These are phyloP conservation scores for Ascochyta clinopodiicola DNA, from an alignment of 2,329 filamentous ascomycete species.

Conservation along the genomic window DNA sequence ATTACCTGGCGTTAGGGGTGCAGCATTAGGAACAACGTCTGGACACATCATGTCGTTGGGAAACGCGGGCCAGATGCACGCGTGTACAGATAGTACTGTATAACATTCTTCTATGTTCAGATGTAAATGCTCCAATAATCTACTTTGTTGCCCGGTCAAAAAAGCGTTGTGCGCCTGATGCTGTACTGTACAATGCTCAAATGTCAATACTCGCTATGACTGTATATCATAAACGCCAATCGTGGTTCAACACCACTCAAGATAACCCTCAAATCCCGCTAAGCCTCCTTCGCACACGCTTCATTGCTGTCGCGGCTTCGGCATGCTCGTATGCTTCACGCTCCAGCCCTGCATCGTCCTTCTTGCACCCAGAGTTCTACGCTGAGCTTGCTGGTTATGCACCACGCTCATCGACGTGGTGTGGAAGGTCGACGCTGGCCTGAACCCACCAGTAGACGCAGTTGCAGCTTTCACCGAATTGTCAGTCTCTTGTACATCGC, in stretches of 20 bases:
- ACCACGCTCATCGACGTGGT: conserved; percentile 50
- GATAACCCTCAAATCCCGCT: not conserved
- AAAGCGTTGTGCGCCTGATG: no score
- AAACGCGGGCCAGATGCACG: not conserved
- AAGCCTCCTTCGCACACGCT: not conserved
- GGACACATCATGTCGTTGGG: not conserved
- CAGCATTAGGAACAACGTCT: not conserved
- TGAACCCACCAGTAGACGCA: conserved; percentile 28
- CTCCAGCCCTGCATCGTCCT: conserved; percentile 60
- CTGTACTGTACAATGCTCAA: not conserved
- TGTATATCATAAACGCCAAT: not conserved
- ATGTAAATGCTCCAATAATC: not conserved
- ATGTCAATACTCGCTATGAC: not conserved
- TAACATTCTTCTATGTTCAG: not conserved
- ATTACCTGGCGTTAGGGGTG: not conserved
- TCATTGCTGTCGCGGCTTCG: conserved; percentile 32
- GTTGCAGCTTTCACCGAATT: conserved; percentile 18
- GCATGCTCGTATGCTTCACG: conserved; percentile 44
- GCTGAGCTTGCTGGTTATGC: conserved; percentile 38
- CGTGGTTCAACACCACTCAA: not conserved
- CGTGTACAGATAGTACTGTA: conserved; percentile 10
- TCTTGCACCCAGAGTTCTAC: conserved; percentile 59
- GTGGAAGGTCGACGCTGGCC: conserved; percentile 52
- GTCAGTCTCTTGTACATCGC: conserved; percentile 6
- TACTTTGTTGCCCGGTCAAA: no score